Conservation (phyloP, 2,329 filamentous ascomycete species). For the Pleoardoris graminearum region DNA sequence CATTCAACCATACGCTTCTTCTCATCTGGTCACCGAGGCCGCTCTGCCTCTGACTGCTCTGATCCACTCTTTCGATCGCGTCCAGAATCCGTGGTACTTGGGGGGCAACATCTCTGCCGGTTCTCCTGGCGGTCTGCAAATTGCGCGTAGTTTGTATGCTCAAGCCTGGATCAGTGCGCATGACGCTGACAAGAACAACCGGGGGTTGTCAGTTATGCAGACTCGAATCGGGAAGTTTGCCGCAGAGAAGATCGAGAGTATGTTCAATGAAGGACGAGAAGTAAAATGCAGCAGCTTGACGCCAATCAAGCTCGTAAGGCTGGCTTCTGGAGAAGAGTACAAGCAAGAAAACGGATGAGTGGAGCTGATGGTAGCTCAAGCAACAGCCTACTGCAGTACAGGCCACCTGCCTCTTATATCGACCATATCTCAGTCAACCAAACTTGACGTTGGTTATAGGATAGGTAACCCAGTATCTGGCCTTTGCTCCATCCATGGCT, state of each 20-base stretch:
- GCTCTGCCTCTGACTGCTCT: slow-evolving; percentile 66
- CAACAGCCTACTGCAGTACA: no score
- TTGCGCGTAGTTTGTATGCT: slow-evolving; percentile 58
- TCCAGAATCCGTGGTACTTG: slow-evolving; percentile 64
- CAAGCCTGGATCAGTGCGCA: slow-evolving; percentile 65
- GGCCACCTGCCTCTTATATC: no score
- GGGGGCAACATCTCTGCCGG: slow-evolving; percentile 63
- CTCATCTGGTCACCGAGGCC: slow-evolving; percentile 59
- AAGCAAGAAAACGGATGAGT: slow-evolving; percentile 18
- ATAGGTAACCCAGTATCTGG: neutral
- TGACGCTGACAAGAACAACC: slow-evolving; percentile 62
- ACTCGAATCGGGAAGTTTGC: slow-evolving; percentile 50
- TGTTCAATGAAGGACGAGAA: slow-evolving; percentile 28
- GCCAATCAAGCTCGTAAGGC: slow-evolving; percentile 16
- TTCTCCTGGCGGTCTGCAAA: slow-evolving; percentile 60
- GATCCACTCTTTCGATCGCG: slow-evolving; percentile 65
- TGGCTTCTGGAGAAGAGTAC: slow-evolving; percentile 23
- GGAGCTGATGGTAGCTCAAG: no score
- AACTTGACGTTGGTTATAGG: no score
- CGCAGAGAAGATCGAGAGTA: slow-evolving; percentile 33
- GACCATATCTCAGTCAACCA: no score
- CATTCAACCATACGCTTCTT: slow-evolving; percentile 59
- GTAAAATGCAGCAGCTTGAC: neutral
- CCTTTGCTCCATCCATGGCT: no score
- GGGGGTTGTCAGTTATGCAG: slow-evolving; percentile 56